Evolutionary conservation across 805 yeast genomes (phyloP).

Genomic region (Jamesozyma rosinii): DNA sequence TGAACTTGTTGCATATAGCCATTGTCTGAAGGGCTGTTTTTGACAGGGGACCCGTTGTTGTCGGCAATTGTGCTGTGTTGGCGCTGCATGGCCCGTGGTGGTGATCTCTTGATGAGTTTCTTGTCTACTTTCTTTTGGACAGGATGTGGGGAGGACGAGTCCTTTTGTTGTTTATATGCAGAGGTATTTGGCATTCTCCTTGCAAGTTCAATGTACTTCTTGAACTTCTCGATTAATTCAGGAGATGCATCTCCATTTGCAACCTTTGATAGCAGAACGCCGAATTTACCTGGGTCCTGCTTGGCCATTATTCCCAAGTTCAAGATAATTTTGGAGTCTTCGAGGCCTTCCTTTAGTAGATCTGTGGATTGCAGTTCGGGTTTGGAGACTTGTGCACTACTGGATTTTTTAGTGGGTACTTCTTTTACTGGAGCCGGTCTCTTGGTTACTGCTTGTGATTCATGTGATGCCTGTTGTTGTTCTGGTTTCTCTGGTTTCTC

Average conservation of each 20-base stretch:
- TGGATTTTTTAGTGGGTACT: background rate
- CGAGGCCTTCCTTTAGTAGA: background rate
- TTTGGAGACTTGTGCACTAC: background rate
- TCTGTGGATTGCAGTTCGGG: background rate
- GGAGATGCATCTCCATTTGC: background rate
- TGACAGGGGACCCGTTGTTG: constrained; percentile 26
- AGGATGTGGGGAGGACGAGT: background rate
- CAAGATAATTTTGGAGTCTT: background rate
- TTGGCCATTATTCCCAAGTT: background rate
- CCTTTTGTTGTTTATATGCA: background rate
- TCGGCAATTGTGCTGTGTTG: constrained; percentile 29
- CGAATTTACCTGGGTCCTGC: background rate
- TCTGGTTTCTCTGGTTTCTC: background rate
- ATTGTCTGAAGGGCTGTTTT: constrained; percentile 16
- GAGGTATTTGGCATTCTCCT: background rate
- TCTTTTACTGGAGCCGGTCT: background rate
- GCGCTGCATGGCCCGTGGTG: constrained; percentile 10
- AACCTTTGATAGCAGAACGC: background rate
- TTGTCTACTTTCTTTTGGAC: background rate
- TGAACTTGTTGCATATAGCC: constrained; percentile 16
- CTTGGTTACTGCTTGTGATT: background rate
- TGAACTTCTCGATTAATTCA: background rate
- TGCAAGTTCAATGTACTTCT: background rate
- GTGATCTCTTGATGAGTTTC: background rate
- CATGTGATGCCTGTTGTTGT: no score